Conservation (phyloP, 345 rosid genomes). For the Brassica rapa region DNA sequence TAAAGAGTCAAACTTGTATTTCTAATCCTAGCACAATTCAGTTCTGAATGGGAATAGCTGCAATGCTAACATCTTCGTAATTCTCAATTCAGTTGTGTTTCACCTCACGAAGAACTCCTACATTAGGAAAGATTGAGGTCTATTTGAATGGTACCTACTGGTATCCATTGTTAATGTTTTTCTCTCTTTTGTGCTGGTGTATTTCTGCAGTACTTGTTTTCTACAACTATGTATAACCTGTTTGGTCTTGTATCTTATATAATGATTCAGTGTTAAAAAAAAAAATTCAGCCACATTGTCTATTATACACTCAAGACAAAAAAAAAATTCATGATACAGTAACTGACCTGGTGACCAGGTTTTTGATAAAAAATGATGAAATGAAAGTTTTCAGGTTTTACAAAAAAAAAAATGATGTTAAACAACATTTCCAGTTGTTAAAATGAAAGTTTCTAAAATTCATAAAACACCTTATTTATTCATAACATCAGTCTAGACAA, state of each 20-base stretch:
- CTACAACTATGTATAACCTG: no score
- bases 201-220: no score
- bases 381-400: background rate
- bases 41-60: background rate
- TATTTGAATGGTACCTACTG: no score
- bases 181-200: no score
- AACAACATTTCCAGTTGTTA: background rate
- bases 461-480: background rate
- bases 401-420: background rate
- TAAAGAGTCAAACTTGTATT: background rate
- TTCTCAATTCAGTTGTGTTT: background rate
- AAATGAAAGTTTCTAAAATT: background rate
- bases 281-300: background rate
- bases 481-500: background rate
- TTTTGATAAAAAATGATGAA: background rate
- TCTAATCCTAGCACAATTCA: background rate
- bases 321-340: background rate
- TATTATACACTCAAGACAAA: background rate
- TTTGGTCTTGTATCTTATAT: no score
- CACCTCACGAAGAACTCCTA: background rate
- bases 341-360: background rate
- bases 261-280: no score
- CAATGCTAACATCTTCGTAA: background rate
- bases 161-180: no score
- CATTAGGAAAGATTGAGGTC: background rate